These are phyloP conservation scores for Azolla pinnata DNA, from an alignment of 75 land plant genomes.

Conservation along the genomic window DNA sequence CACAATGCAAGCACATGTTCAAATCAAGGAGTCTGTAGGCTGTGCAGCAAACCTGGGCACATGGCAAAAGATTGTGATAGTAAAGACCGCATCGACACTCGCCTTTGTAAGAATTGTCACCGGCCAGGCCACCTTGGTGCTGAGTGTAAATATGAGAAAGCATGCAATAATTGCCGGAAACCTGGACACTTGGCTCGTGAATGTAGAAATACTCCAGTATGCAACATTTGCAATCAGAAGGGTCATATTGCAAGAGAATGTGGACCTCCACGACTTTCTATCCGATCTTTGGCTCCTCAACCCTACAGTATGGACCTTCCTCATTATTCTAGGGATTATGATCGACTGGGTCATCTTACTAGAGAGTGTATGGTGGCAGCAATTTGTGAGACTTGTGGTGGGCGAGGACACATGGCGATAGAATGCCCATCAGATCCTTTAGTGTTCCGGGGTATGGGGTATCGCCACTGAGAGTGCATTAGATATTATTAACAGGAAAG, in stretches of 20 bases:
- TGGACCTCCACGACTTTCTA: slow-evolving; percentile 1
- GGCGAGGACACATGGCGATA: slow-evolving; percentile 36
- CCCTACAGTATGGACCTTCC: slow-evolving; percentile 21
- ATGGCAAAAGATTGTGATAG: slow-evolving; percentile 41
- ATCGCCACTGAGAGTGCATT: neutral
- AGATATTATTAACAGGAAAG: no score
- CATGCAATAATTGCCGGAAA: slow-evolving; percentile 52
- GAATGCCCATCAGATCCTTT: slow-evolving; percentile 45
- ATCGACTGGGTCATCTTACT: slow-evolving; percentile 32
- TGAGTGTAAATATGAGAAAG: slow-evolving; percentile 51
- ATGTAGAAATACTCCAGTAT: slow-evolving; percentile 39
- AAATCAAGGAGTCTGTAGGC: slow-evolving; percentile 45
- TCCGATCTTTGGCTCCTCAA: slow-evolving; percentile 6
- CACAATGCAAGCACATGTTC: slow-evolving; percentile 47
- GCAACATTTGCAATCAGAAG: slow-evolving; percentile 41
- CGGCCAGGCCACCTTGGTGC: slow-evolving; percentile 42
- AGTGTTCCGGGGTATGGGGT: slow-evolving; percentile 17
- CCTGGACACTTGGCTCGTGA: slow-evolving; percentile 59
- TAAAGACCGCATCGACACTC: slow-evolving; percentile 17
- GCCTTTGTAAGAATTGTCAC: slow-evolving; percentile 52
- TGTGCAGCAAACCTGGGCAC: slow-evolving; percentile 42
- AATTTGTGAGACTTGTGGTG: slow-evolving; percentile 39
- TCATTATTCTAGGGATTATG: slow-evolving; percentile 23
- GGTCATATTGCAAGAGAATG: slow-evolving; percentile 43
- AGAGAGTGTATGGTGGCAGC: slow-evolving; percentile 15